These are phyloP conservation scores for Clausena lansium DNA, from an alignment of 345 rosid species.

Conservation along the genomic window DNA sequence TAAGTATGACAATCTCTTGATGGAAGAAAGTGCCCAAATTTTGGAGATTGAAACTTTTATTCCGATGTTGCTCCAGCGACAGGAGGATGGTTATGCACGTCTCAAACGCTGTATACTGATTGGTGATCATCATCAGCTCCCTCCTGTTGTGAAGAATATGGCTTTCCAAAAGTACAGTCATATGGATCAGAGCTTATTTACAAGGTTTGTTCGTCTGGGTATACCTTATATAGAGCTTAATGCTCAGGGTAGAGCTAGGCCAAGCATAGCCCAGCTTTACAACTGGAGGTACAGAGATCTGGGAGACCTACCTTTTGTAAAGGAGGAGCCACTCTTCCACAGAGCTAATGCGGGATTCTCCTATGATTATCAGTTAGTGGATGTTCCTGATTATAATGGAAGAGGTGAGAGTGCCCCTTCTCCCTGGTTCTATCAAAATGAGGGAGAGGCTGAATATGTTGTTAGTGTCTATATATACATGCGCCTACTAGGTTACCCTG, in stretches of 20 bases:
- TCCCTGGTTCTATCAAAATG: slow-evolving; percentile 98
- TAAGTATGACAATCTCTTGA: slow-evolving; percentile 93
- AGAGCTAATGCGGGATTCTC: slow-evolving; percentile 94
- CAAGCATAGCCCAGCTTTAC: slow-evolving; percentile 88
- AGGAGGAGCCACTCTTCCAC: slow-evolving; percentile 60
- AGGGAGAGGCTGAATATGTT: slow-evolving; percentile 94
- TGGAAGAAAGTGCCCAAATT: slow-evolving; percentile 99
- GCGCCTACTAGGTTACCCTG: slow-evolving; percentile 95
- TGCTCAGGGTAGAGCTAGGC: slow-evolving; percentile 99
- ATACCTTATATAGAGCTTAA: slow-evolving; percentile 98
- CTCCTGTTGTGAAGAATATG: slow-evolving; percentile 99
- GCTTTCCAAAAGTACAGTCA: slow-evolving; percentile 99
- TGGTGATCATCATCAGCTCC: slow-evolving; percentile 99
- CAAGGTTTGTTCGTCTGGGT: slow-evolving; percentile 96
- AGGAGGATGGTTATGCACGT: slow-evolving; percentile 97
- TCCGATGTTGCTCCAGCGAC: slow-evolving; percentile 98
- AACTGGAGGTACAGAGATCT: slow-evolving; percentile 97
- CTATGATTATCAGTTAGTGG: slow-evolving; percentile 85
- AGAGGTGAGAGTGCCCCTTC: slow-evolving; percentile 95
- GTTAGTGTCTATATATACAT: slow-evolving; percentile 97
- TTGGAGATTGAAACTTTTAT: slow-evolving; percentile 98
- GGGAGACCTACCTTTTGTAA: slow-evolving; percentile 90
- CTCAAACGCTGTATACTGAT: slow-evolving; percentile 96
- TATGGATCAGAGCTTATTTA: slow-evolving; percentile 99
- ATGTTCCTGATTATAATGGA: slow-evolving; percentile 88